Evolutionary conservation across 768 basidiomycete genomes (phyloP), one percentile per base, ranked within the genome.

Genomic region (Gloeostereum incarnatum): DNA sequence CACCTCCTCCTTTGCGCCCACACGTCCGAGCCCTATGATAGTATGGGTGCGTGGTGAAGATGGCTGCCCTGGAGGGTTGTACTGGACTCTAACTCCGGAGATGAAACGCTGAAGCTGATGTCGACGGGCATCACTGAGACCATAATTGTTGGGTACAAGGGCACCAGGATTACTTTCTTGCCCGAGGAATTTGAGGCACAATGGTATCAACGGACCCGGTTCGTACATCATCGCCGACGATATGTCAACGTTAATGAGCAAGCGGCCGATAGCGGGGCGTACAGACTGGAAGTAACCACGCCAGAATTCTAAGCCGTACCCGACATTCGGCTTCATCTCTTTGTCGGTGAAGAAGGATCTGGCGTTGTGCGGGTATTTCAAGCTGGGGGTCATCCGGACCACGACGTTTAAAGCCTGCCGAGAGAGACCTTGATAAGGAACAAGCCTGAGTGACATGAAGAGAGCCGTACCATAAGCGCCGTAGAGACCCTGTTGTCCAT

Each of bases 231-330:
- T 20, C 13, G n/a, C 77, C 0, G 76, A 77, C 9, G 66, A 68
- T 41, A 78, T 79, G 41, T 78, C 77, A 45, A 78, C 63, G 39
- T 78, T 78, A 47, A 79, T 62, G 16, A 76, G 50, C 54, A 78
- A 66, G 7, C 53, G 58, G 3, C 71, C 72, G 17, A 69, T 62
- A 0, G 64, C 75, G 10, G 76, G 77, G n/a, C 75, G 62, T 6
- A 77, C 65, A 0, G 72, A 75, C 51, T 78, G 75, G 53, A 78
- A 78, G 38, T 78, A 78, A 1, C 75, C 76, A 2, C 76, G 61
- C 77, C 75, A 78, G 4, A 78, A 57, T 6, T 67, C 60, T 6
- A 79, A 53, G 0, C 75, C 76, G 1, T 49, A 38, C 1, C 75
- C 73, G 16, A 75, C 73, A 35, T 61, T 56, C 19, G 3, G 33